Conservation (phyloP, 2,329 filamentous ascomycete genomes). For the Pyrenophora graminea region DNA sequence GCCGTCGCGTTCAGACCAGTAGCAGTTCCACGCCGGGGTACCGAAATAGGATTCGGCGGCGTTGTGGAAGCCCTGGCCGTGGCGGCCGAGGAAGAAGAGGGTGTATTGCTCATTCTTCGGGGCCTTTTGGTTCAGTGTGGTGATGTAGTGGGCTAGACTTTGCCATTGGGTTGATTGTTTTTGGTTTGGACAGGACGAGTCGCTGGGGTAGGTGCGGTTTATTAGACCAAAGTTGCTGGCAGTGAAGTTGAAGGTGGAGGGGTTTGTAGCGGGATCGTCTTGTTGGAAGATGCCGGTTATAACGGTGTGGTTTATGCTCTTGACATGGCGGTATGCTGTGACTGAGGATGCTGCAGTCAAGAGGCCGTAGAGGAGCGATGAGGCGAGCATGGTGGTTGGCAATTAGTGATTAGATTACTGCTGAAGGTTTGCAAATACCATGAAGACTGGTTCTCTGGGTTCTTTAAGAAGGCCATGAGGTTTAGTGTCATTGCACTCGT, state of each 20-base stretch:
- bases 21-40: constrained; percentile 71
- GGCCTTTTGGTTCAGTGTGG: constrained; percentile 56
- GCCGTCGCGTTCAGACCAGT: constrained; percentile 68
- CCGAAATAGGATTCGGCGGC: constrained; percentile 69
- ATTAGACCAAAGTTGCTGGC: constrained; percentile 67
- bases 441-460: background rate
- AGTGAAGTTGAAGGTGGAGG: constrained; percentile 56
- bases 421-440: no score
- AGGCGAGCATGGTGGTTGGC: constrained; percentile 21
- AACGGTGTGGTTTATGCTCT: constrained; percentile 63
- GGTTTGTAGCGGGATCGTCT: constrained; percentile 61
- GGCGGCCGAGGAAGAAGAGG: constrained; percentile 69
- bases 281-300: constrained; percentile 68
- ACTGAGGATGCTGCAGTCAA: constrained; percentile 22
- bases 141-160: constrained; percentile 64
- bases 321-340: constrained; percentile 21
- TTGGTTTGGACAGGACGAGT: constrained; percentile 45
- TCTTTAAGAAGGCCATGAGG: constrained; percentile 14
- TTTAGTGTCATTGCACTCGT: constrained; percentile 5
- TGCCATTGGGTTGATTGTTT: constrained; percentile 64
- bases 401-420: background rate
- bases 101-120: constrained; percentile 62
- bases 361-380: constrained; percentile 22
- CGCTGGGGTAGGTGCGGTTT: constrained; percentile 64
- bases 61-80: constrained; percentile 70